Conservation (phyloP, 106 monocot genomes). For the Ottelia alismoides region DNA sequence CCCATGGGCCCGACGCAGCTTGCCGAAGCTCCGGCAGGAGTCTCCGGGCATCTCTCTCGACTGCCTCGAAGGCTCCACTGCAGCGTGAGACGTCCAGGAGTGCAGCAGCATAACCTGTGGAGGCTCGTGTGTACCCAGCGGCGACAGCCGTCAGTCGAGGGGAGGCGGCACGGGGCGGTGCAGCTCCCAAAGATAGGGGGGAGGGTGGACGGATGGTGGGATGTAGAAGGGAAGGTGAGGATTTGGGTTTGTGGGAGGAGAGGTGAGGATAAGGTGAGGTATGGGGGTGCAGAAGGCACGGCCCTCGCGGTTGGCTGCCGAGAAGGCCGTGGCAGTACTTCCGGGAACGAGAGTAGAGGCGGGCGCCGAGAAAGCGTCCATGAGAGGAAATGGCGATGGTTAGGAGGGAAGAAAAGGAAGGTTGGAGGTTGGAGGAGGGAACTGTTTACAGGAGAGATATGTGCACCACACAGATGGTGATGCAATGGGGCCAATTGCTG, state of each 20-base stretch:
- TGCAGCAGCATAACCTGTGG: conserved; percentile 49
- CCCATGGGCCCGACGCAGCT: neutral
- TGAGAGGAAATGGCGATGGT: neutral
- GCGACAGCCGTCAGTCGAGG: conserved; percentile 11
- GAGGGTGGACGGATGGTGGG: neutral
- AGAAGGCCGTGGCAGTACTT: too few species aligned
- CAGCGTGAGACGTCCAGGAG: conserved; percentile 33
- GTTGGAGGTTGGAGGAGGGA: too few species aligned
- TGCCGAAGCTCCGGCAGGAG: neutral
- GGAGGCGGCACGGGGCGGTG: neutral
- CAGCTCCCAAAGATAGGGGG: neutral
- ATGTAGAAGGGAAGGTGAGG: neutral
- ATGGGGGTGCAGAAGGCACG: conserved; percentile 1
- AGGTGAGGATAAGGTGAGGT: neutral
- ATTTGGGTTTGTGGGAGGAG: neutral
- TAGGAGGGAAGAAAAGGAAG: neutral
- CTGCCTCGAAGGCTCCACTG: conserved; percentile 8
- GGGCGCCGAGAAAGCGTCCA: conserved; percentile 9
- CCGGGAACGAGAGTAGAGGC: conserved; percentile 6
- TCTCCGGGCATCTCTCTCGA: conserved; percentile 18
- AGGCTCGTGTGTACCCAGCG: too few species aligned
- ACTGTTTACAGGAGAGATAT: too few species aligned
- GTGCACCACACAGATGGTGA: too few species aligned
- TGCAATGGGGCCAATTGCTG: too few species aligned
- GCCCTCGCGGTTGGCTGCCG: neutral